Evolutionary conservation across 2,329 filamentous ascomycete species (phyloP), one percentile per base, ranked within the genome.

Genomic region (Sarocladium oryzae): DNA sequence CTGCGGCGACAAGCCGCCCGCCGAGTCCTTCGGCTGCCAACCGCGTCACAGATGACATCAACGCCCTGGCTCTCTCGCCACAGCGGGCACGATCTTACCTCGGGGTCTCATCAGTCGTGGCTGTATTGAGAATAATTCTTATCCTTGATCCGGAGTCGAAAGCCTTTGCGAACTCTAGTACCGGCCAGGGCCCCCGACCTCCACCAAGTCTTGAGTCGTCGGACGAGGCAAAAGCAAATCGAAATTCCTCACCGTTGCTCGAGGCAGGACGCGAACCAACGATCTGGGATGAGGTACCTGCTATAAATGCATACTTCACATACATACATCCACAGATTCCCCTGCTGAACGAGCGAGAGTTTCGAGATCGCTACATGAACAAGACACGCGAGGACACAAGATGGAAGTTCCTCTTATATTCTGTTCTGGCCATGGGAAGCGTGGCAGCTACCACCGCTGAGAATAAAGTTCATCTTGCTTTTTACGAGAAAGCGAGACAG

Each of bases 391-490:
- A 21, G 24, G 51, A 52, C 20, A 26, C 46, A 2, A 45, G 45
- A 6, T 52, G 51, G 51, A 36, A 49, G n/a, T 28, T 49, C 8
- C 46, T 52, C 4, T 28, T 52, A 23, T 26, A 52, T 15, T 26
- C 51, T 10, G 51, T 52, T 11, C 46, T 52, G 3, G 51, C 51
- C 11, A 52, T 52, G 41, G 51, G 51, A 6, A 50, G 51, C 35
- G 38, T 50, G 6, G 46, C 51, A 3, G 51, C 51, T 3, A 52
- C 21, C 26, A 52, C 37, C 7, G 48, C 51, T 8, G 41, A 49
- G 24, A 37, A 50, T 18, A 37, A 28, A 9, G 36, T 43, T 7
- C 51, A 52, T 37, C 28, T 32, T 13, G 45, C 43, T 18, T 49
- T 49, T 20, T 52, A 52, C 15, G 45, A 52, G 18, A 24, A 41